Evolutionary conservation across 495 filamentous ascomycete genomes (phyloP).

Genomic region (Hyaloscypha variabilis): DNA sequence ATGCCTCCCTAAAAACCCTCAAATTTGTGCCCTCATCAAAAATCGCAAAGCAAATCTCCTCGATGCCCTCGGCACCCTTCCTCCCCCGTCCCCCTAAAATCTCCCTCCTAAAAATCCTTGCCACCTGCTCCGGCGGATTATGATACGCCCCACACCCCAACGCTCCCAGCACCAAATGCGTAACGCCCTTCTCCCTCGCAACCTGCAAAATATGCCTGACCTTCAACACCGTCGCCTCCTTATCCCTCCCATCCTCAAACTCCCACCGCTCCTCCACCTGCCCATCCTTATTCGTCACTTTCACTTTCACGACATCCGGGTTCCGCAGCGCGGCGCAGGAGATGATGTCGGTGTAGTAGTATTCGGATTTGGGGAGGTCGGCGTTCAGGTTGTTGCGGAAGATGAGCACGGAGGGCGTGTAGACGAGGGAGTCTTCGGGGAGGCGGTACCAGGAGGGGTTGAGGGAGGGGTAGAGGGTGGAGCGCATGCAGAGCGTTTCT

Average conservation of each 20-base stretch:
- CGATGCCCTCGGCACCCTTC: constrained; percentile 24
- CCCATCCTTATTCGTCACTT: constrained; percentile 22
- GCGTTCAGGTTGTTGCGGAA: constrained; percentile 12
- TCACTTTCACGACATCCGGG: constrained; percentile 39
- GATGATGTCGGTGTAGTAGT: constrained; percentile 58
- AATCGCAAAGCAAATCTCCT: constrained; percentile 31
- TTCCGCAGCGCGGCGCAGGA: constrained; percentile 56
- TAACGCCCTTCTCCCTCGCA: constrained; percentile 50
- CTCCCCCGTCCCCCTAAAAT: constrained; percentile 43
- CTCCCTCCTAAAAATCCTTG: constrained; percentile 59
- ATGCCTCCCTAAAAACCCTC: constrained; percentile 22
- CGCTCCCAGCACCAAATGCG: constrained; percentile 63
- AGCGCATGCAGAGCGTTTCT: constrained; percentile 66
- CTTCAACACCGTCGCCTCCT: constrained; percentile 56
- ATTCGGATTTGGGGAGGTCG: constrained; percentile 24
- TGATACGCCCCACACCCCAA: constrained; percentile 69
- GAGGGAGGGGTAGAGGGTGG: constrained; percentile 60
- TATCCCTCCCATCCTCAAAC: constrained; percentile 43
- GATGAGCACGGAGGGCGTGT: constrained; percentile 56
- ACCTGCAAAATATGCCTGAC: constrained; percentile 63
- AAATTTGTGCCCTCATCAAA: constrained; percentile 31
- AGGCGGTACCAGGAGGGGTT: constrained; percentile 59
- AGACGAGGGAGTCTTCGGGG: constrained; percentile 52
- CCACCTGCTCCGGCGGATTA: constrained; percentile 66
- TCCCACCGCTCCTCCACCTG: constrained; percentile 1